Percentiles rank a stretch among this genome's conserved stretches.
Conservation (phyloP, 2,329 filamentous ascomycete genomes). For the Scleromitrula shiraiana region DNA sequence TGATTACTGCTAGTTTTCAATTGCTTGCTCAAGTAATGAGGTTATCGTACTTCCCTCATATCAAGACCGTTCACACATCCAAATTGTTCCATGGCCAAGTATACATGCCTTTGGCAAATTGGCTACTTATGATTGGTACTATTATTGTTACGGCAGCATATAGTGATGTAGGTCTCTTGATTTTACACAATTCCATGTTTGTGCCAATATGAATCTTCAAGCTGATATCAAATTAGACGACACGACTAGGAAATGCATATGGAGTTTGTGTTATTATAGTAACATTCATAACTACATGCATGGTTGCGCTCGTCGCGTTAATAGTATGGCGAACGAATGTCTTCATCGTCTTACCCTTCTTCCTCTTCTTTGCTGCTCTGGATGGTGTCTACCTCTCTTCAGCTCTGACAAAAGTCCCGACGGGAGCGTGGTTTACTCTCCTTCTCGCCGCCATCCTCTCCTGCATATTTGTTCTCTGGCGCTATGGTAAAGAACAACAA, state of each 20-base stretch:
- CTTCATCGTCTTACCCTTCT: slow-evolving; percentile 52
- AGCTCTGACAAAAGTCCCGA: slow-evolving; percentile 62
- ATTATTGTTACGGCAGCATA: slow-evolving; percentile 69
- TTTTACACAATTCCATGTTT: not conserved
- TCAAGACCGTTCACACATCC: slow-evolving; percentile 65
- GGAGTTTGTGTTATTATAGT: slow-evolving; percentile 75
- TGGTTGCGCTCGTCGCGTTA: slow-evolving; percentile 64
- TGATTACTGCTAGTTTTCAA: slow-evolving; percentile 70
- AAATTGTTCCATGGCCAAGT: slow-evolving; percentile 64
- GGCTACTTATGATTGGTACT: slow-evolving; percentile 67
- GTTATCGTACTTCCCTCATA: slow-evolving; percentile 63
- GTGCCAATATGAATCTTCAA: not conserved
- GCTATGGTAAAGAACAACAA: slow-evolving; percentile 71
- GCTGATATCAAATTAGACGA: slow-evolving; percentile 41
- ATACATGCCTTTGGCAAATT: slow-evolving; percentile 69
- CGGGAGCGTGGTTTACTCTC: slow-evolving; percentile 73
- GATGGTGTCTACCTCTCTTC: slow-evolving; percentile 65
- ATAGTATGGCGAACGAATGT: slow-evolving; percentile 62
- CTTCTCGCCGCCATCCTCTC: slow-evolving; percentile 55
- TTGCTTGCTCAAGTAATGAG: slow-evolving; percentile 62
- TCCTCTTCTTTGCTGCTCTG: slow-evolving; percentile 55
- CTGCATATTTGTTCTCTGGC: slow-evolving; percentile 63
- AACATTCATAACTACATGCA: slow-evolving; percentile 68
- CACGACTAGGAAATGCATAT: slow-evolving; percentile 64
- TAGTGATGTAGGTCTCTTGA: slow-evolving; percentile 46